These are phyloP conservation scores for Podaxis sp. DNA, from an alignment of 768 basidiomycete genomes.

Conservation along the genomic window DNA sequence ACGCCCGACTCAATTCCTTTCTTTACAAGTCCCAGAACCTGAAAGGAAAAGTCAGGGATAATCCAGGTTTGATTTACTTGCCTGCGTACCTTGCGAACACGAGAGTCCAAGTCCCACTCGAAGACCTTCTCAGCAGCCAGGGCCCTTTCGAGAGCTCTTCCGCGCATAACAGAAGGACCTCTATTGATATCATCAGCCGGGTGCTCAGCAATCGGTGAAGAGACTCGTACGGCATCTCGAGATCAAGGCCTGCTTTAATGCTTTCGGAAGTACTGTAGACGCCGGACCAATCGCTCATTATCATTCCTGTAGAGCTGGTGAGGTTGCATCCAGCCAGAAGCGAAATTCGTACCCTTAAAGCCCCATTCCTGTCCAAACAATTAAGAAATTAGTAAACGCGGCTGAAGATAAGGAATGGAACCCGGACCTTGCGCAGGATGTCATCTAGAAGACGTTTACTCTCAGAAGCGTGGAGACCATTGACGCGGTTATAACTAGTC, in stretches of 20 bases:
- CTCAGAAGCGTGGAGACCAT: constrained; percentile 58
- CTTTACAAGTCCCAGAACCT: constrained; percentile 47
- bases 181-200: constrained; percentile 33
- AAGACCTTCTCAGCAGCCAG: constrained; percentile 39
- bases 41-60: background rate
- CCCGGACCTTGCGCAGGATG: constrained; percentile 42
- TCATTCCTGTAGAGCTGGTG: constrained; percentile 27
- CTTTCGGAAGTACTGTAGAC: constrained; percentile 42
- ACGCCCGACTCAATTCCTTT: constrained; percentile 47
- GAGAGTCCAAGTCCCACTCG: constrained; percentile 34
- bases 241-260: constrained; percentile 59
- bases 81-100: constrained; percentile 28
- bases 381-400: background rate
- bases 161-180: constrained; percentile 46
- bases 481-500: constrained; percentile 52
- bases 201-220: constrained; percentile 13
- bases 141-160: constrained; percentile 36
- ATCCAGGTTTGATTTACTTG: background rate
- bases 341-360: constrained; percentile 36
- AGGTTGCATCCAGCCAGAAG: background rate
- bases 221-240: constrained; percentile 55
- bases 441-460: constrained; percentile 42
- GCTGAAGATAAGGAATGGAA: background rate
- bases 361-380: constrained; percentile 49
- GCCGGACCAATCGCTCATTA: constrained; percentile 61